Evolutionary conservation across 495 filamentous ascomycete species (phyloP), one percentile per base, ranked within the genome.

Genomic region (Aspergillus sparsus): DNA sequence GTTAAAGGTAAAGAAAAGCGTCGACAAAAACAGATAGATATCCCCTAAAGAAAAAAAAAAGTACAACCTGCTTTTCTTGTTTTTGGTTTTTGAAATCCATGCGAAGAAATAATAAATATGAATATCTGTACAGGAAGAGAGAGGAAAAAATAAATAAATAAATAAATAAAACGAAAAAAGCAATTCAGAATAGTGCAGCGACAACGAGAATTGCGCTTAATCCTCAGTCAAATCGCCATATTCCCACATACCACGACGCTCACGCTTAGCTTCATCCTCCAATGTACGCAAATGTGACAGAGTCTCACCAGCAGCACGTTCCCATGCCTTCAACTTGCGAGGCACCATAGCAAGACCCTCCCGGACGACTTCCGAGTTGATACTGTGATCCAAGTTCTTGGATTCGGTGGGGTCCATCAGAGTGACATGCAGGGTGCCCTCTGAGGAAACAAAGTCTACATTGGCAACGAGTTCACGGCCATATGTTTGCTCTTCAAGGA

Each of bases 201-300:
- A 27, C 21, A 27, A 3, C 21, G 3, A 3, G 21, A 27, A 27
- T 27, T 27, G 21, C 27, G 34, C 7, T 68, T 86, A 91, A 73
- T 96, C 92, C 77, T 93, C 91, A 13, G 88, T 92, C 71, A 95
- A 77, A 74, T 98, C 95, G 58, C 95, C 95, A 77, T 98, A 98
- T 80, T 98, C 93, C 92, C 92, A 98, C 80, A 97, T 93, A 46
- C 95, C 95, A 55, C 84, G 80, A 57, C 89, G 83, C 61, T 84
- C 84, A 8, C 80, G 72, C 81, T 91, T 94, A 4, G 95, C 94
- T 74, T 86, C 80, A 13, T 81, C 75, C 77, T 96, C 86, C 57
- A 83, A 83, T 66, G 82, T 80, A 60, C 77, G 85, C 57, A 97
- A 79, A 55, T 74, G 68, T 9, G 73, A 84, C 62, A 98, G 74